These are phyloP conservation scores for Pestalotiopsis sp. DNA, from an alignment of 2,329 filamentous ascomycete genomes.

Conservation along the genomic window DNA sequence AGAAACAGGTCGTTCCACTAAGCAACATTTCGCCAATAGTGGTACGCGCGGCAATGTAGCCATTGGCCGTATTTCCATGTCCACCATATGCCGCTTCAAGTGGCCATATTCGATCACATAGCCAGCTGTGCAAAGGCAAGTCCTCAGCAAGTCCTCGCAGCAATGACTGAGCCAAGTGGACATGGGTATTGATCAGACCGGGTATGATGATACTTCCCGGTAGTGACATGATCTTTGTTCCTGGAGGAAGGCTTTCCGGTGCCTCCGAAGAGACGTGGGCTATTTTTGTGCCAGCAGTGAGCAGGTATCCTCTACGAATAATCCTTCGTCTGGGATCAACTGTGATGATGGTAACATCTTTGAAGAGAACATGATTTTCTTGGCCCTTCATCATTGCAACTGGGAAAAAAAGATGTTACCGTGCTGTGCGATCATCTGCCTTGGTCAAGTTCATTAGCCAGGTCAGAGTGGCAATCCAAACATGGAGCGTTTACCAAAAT, in stretches of 20 bases:
- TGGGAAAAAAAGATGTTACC: not conserved
- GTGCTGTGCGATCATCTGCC: no score
- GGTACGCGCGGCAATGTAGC: slow-evolving; percentile 49
- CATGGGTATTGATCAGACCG: slow-evolving; percentile 53
- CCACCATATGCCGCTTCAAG: slow-evolving; percentile 28
- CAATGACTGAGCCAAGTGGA: slow-evolving; percentile 52
- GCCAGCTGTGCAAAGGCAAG: slow-evolving; percentile 51
- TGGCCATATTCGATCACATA: slow-evolving; percentile 53
- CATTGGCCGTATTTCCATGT: slow-evolving; percentile 39
- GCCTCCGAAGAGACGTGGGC: slow-evolving; percentile 42
- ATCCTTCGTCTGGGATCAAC: slow-evolving; percentile 48
- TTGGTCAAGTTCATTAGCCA: no score
- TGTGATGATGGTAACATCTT: slow-evolving; percentile 54
- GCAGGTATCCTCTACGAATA: slow-evolving; percentile 48
- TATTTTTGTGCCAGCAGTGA: slow-evolving; percentile 43
- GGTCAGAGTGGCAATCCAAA: not conserved
- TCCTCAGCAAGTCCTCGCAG: slow-evolving; percentile 53
- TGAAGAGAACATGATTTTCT: slow-evolving; percentile 37
- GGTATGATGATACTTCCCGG: slow-evolving; percentile 49
- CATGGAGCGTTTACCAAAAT: not conserved
- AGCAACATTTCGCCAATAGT: slow-evolving; percentile 55
- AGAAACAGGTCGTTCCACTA: slow-evolving; percentile 52
- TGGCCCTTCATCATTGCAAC: not conserved
- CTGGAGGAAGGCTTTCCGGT: slow-evolving; percentile 27
- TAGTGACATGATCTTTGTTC: slow-evolving; percentile 29